These are phyloP conservation scores for Barnettozyma vustinii DNA, from an alignment of 805 yeast species.

Conservation along the genomic window DNA sequence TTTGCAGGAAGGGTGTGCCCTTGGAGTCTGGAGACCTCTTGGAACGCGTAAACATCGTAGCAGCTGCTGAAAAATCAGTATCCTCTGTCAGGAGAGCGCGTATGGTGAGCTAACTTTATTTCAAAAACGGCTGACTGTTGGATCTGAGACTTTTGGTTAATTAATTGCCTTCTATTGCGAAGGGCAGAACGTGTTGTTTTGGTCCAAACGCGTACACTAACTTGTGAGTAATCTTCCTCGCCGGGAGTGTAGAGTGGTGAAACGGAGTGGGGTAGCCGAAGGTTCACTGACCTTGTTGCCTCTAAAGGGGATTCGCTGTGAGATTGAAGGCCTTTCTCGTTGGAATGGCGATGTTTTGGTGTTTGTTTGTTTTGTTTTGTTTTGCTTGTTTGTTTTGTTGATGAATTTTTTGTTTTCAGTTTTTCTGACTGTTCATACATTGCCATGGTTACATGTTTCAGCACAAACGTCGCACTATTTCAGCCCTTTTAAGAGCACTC, in stretches of 20 bases:
- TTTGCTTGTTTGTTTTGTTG: background rate
- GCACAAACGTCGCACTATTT: background rate
- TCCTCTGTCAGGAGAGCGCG: background rate
- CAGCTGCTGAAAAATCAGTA: background rate
- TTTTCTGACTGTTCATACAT: background rate
- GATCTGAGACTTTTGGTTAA: background rate
- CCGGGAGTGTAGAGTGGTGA: background rate
- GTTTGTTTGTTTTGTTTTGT: background rate
- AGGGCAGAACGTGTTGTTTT: background rate
- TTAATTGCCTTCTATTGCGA: background rate
- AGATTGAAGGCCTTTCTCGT: background rate
- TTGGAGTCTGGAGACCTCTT: constrained; percentile 8
- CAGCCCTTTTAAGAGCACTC: too few species aligned
- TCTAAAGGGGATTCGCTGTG: background rate
- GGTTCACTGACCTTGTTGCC: background rate
- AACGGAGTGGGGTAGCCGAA: background rate
- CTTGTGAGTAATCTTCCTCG: background rate
- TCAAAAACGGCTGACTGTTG: background rate
- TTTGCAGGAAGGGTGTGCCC: background rate
- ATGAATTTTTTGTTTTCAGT: background rate
- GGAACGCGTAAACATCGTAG: constrained; percentile 15
- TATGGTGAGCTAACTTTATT: background rate
- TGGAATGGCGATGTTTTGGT: background rate
- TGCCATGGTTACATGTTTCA: background rate
- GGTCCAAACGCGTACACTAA: background rate